Evolutionary conservation across 2,329 filamentous ascomycete genomes (phyloP).

Genomic region (Colletotrichum theobromicola): DNA sequence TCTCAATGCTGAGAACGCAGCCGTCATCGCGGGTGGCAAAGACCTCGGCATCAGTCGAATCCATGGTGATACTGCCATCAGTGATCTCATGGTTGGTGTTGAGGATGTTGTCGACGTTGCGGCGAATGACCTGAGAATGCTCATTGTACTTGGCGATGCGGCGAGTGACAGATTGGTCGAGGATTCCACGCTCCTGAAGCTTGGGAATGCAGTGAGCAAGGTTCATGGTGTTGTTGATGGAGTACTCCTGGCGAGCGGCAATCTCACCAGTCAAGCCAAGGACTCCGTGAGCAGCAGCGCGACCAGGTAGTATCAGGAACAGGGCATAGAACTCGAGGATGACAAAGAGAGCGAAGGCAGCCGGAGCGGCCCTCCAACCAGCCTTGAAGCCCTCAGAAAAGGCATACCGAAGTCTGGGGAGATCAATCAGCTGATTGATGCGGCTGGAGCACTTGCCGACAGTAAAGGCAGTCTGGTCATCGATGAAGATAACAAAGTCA

Average conservation of each 20-base stretch:
- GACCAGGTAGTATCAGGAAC: background rate
- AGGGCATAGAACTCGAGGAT: background rate
- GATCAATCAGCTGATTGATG: background rate
- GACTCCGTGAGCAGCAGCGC: background rate
- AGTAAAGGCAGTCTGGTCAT: background rate
- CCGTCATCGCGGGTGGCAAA: slow-evolving; percentile 13
- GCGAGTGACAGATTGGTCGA: background rate
- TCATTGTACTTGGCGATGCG: background rate
- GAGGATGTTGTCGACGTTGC: background rate
- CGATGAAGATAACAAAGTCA: background rate
- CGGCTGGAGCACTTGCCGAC: background rate
- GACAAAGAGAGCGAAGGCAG: background rate
- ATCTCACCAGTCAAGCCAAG: background rate
- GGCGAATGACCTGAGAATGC: background rate
- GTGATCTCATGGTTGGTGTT: slow-evolving; percentile 1
- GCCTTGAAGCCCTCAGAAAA: background rate
- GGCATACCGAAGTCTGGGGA: background rate
- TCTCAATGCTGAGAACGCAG: background rate
- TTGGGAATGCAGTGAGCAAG: background rate
- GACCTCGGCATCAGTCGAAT: background rate
- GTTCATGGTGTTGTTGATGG: background rate
- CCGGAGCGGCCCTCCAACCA: background rate
- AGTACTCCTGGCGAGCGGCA: background rate
- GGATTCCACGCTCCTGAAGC: background rate
- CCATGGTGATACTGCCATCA: background rate